Evolutionary conservation across 225 moss, liverwort and hornwort species (phyloP).

Genomic region (Asterella californica): DNA sequence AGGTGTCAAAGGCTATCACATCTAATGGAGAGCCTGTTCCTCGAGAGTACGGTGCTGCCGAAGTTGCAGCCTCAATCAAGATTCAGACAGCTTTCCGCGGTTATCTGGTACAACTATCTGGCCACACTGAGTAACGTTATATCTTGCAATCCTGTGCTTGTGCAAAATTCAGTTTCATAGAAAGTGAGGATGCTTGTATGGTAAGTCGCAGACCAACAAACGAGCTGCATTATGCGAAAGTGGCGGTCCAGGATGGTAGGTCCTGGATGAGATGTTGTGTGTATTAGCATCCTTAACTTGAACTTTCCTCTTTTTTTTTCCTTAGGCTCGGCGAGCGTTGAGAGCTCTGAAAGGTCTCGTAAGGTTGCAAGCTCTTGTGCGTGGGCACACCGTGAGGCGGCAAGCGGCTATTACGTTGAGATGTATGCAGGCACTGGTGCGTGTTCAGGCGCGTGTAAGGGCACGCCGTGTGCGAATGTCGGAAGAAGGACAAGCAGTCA

Average conservation of each 20-base stretch:
- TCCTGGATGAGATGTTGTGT: background rate
- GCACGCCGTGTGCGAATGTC: slow-evolving; percentile 50
- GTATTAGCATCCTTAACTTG: background rate
- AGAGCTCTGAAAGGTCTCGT: slow-evolving; percentile 48
- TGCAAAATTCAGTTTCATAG: too few species aligned
- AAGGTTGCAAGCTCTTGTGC: slow-evolving; percentile 48
- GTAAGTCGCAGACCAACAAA: too few species aligned
- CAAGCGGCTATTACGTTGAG: slow-evolving; percentile 48
- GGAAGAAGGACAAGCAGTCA: slow-evolving; percentile 49
- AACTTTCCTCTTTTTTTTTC: background rate
- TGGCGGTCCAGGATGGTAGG: too few species aligned
- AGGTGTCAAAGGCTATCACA: slow-evolving; percentile 16
- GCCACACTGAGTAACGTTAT: background rate
- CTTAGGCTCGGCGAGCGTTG: slow-evolving; percentile 42
- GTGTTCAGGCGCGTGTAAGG: slow-evolving; percentile 49
- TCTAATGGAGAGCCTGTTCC: slow-evolving; percentile 11
- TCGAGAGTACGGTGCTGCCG: slow-evolving; percentile 27
- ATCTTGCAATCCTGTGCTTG: background rate
- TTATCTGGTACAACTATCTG: slow-evolving; percentile 30
- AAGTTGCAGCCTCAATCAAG: slow-evolving; percentile 33
- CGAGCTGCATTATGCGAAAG: too few species aligned
- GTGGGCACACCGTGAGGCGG: slow-evolving; percentile 48
- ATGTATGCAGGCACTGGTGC: slow-evolving; percentile 50
- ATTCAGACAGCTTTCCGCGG: slow-evolving; percentile 49
- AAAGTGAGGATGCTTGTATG: too few species aligned